Evolutionary conservation across 305 asterid genomes (phyloP), one percentile per base, ranked within the genome.

Genomic region (Rubia tinctorum): DNA sequence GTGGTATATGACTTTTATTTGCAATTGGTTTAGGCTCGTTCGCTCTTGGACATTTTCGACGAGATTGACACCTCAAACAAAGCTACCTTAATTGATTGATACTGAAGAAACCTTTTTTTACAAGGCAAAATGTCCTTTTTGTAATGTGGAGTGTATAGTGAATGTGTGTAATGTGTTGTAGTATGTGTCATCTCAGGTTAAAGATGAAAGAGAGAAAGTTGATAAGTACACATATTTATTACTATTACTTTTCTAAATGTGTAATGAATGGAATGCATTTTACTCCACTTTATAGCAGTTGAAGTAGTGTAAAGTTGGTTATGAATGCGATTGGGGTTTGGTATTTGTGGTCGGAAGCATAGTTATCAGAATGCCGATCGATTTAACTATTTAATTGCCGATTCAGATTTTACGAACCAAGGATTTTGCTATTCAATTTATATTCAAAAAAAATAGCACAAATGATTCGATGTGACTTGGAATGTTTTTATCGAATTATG

Each of bases 1-100:
- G 34, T 30, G 1, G 34, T 30, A 30, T 30, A 3, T 30, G 3
- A 3, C 3, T 27, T 58, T 58, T 58, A 12, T 58, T 58, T 58
- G 15, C 64, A 9, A 2, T 10, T 58, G 64, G 11, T 23, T 22
- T 12, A 58, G 64, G 64, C 64, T 23, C 64, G 22, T 58, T 58
- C 63, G 4, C 63, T 58, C 63, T 58, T 58, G 63, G 63, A 58
- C 64, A 58, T 58, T 8, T 58, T 58, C 34, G 64, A 58, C 64
- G 64, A 58, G 64, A 58, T 20, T 23, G 64, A 58, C 34, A 8
- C 64, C 64, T 20, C 64, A 8, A 58, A 12, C 37, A 53, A 53
- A 59, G n/a, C n/a, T n/a, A n/a, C n/a, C n/a, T n/a, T n/a, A n/a
- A n/a, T n/a, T n/a, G n/a, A n/a, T n/a, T n/a, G n/a, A n/a, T n/a